Base-by-base conservation (phyloP, 1,139 yeast species). In the Blastobotrys ciferrii region DNA sequence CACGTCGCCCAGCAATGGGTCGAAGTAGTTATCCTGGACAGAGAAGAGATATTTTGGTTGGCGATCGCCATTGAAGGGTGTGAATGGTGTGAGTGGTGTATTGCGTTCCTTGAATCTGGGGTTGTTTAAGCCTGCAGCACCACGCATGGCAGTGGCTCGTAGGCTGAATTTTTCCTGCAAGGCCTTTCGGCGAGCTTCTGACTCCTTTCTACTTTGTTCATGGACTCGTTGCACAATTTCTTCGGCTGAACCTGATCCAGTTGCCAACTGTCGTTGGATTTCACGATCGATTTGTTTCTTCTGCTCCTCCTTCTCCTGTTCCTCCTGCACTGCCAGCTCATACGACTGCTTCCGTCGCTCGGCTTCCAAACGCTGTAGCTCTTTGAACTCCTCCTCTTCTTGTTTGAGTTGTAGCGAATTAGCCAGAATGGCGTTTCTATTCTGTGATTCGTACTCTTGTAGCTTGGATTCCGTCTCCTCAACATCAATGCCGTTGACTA, bases 61-160 rank as follows among this genome's bases (percentile, higher is more conserved):
- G 47, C 95, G 76, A 68, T 92, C 98, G 45, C 98, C 98, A 61
- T 82, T 81, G 68, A 92, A 91, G 11, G 98, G 98, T 2, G 98
- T 89, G 65, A 91, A 92, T 23, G 98, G 98, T 2, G 79, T 72
- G 33, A 63, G 61, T 15, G 62, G 65, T 3, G 13, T 14, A 12
- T 11, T 23, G 9, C 13, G 13, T 11, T 38, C 42, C 38, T 33
- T 33, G 18, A 33, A n/a, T 12, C 38, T 17, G n/a, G n/a, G n/a
- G 20, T 17, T 33, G 20, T 19, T 17, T 6, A 33, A 6, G 39
- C 51, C 40, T 49, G 58, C 12, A 47, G 54, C 15, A 46, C 56
- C 40, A 32, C 54, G 35, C 15, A 32, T 20, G 39, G 47, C 43
- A 9, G 36, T 18, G 25, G 15, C 44, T 2, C 38, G 37, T 32